Evolutionary conservation across 768 basidiomycete species (phyloP), one percentile per base, ranked within the genome.

Genomic region (Tubosaeta sp.): DNA sequence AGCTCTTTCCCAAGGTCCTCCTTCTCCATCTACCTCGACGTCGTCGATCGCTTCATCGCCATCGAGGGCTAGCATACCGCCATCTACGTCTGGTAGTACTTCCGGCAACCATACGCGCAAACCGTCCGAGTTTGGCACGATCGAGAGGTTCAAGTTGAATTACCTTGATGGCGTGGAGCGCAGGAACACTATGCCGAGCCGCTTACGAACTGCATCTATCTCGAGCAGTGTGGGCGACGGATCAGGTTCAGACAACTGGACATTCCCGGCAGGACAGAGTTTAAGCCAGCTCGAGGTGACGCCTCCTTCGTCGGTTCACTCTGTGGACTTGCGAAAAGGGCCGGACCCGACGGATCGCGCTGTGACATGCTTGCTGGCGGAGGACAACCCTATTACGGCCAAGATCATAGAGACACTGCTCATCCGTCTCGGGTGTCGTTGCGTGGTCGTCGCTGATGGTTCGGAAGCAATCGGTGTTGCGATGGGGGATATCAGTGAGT

Each of bases 341-440:
- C 84, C 85, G 5, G 89, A 91, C 65, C 84, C 81, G n/a, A 79
- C 70, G 52, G 93, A 95, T 65, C 83, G 91, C 37, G 85, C 87
- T n/a, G 86, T 98, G 49, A 97, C 94, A 37, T 94, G 92, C 63
- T 69, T 99, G 26, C 78, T 99, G 33, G 97, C 95, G 1, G 97
- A 98, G 68, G 94, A 98, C 62, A 98, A 99, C 63, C 97, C 97
- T 2, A 97, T 98, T 58, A 95, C 94, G 0, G 90, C 91, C 31
- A 97, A 98, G 75, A 97, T 99, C 45, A 86, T 97, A 45, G 94
- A 97, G 70, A 98, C 95, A 2, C 71, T 98, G 42, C 80, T 99
- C 43, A 88, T 91, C 55, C 85, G 95, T 33, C 81, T 98, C 54
- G 97, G 97, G 1, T 98, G 95, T 69, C 87, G 95, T 16, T 93